Conservation (phyloP, 2,329 filamentous ascomycete species). For the Aspergillus awamori region DNA sequence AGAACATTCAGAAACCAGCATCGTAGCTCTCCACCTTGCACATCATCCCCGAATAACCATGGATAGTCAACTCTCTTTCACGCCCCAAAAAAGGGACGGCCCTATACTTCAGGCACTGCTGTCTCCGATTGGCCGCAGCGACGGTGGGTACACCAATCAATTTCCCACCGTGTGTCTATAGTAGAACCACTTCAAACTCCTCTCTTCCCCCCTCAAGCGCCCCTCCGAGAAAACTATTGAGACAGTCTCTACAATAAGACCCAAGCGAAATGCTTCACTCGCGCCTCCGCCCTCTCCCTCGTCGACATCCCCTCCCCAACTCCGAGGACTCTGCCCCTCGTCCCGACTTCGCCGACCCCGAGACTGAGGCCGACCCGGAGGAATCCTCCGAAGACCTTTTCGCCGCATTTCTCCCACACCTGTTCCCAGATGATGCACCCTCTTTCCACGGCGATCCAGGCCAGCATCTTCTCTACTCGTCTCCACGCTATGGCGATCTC, state of each 20-base stretch:
- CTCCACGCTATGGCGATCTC: constrained; percentile 45
- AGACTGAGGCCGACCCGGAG: constrained; percentile 21
- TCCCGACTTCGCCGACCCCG: constrained; percentile 23
- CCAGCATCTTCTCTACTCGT: constrained; percentile 54
- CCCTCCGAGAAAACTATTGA: background rate
- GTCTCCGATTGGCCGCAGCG: background rate
- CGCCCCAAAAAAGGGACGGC: background rate
- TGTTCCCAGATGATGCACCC: constrained; percentile 60
- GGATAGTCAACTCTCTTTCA: background rate
- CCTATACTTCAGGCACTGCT: background rate
- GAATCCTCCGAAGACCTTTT: constrained; percentile 57
- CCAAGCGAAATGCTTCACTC: constrained; percentile 33
- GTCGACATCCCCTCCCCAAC: background rate
- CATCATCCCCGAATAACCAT: background rate
- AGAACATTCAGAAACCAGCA: background rate
- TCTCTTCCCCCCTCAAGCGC: background rate
- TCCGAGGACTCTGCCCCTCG: constrained; percentile 16
- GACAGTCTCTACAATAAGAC: background rate
- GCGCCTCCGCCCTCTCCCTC: constrained; percentile 31
- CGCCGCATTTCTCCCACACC: constrained; percentile 53
- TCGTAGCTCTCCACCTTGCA: background rate
- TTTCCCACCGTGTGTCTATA: background rate
- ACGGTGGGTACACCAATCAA: background rate
- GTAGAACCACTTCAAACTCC: background rate
- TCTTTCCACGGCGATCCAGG: constrained; percentile 58